These are phyloP conservation scores for Lachnellula cervina DNA, from an alignment of 2,329 filamentous ascomycete species.

Conservation along the genomic window DNA sequence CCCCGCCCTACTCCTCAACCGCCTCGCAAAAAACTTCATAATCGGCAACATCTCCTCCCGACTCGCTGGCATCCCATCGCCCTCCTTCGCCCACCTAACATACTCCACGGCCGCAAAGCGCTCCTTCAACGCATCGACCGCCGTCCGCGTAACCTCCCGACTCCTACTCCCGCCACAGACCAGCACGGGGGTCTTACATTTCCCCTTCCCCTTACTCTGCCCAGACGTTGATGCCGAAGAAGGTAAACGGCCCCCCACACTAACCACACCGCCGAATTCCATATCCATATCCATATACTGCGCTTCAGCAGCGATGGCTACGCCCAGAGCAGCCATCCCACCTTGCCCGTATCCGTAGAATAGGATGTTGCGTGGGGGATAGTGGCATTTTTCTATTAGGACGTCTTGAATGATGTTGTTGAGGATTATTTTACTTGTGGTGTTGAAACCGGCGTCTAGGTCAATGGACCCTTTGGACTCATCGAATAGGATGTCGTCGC, in stretches of 20 bases:
- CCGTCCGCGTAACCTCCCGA: constrained; percentile 56
- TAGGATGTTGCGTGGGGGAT: constrained; percentile 43
- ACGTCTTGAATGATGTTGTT: constrained; percentile 40
- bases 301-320: constrained; percentile 23
- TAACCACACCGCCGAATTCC: constrained; percentile 55
- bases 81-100: constrained; percentile 63
- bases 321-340: constrained; percentile 48
- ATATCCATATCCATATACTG: constrained; percentile 13
- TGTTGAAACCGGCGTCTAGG: constrained; percentile 47
- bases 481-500: constrained; percentile 54
- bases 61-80: constrained; percentile 77
- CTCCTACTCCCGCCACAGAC: constrained; percentile 52
- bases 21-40: constrained; percentile 75
- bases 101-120: constrained; percentile 64
- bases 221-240: constrained; percentile 32
- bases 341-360: constrained; percentile 54
- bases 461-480: constrained; percentile 47
- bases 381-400: constrained; percentile 45
- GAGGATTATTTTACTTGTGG: constrained; percentile 37
- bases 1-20: constrained; percentile 51
- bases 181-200: constrained; percentile 59
- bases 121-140: constrained; percentile 57
- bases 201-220: constrained; percentile 37
- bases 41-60: constrained; percentile 84
- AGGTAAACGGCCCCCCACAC: constrained; percentile 57